Percentiles rank a stretch among this genome's conserved stretches.
Conservation (phyloP, 2,329 filamentous ascomycete species). For the Fusarium sp. region DNA sequence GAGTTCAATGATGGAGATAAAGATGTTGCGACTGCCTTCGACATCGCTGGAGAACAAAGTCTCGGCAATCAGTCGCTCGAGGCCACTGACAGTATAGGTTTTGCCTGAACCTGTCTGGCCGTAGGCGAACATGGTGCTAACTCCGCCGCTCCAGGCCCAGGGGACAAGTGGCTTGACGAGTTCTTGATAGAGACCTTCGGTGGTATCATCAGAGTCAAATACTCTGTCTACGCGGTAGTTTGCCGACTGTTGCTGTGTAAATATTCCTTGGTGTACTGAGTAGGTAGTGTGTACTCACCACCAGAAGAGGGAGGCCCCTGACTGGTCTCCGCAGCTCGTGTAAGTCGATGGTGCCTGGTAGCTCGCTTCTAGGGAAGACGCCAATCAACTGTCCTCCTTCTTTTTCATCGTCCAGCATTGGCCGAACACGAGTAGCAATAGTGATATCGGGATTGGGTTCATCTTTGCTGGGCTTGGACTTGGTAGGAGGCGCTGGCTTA, state of each 20-base stretch:
- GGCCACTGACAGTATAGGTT: slow-evolving; percentile 60
- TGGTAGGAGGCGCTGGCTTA: slow-evolving; percentile 42
- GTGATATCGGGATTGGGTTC: slow-evolving; percentile 50
- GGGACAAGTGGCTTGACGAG: slow-evolving; percentile 60
- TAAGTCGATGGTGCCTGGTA: slow-evolving; percentile 50
- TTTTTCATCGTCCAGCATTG: slow-evolving; percentile 55
- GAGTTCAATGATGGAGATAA: slow-evolving; percentile 58
- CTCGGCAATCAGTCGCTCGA: slow-evolving; percentile 59
- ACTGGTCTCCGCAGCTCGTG: slow-evolving; percentile 56
- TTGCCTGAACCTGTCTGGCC: slow-evolving; percentile 66
- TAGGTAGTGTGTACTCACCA: slow-evolving; percentile 36
- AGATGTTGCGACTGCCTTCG: slow-evolving; percentile 51
- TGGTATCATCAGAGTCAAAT: slow-evolving; percentile 54
- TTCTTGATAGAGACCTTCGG: slow-evolving; percentile 59
- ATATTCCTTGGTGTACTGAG: too few relatives aligned
- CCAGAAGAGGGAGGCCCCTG: slow-evolving; percentile 52
- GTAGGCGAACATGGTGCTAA: slow-evolving; percentile 65
- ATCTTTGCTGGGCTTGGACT: slow-evolving; percentile 13
- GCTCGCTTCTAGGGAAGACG: slow-evolving; percentile 27
- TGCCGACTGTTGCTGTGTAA: slow-evolving; percentile 49
- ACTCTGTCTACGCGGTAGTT: slow-evolving; percentile 55
- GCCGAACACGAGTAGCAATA: slow-evolving; percentile 57
- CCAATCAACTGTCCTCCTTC: slow-evolving; percentile 49
- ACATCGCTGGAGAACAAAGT: slow-evolving; percentile 51
- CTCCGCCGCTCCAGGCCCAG: slow-evolving; percentile 62